These are phyloP conservation scores for Populus ilicifolia DNA, from an alignment of 345 rosid species.

Conservation along the genomic window DNA sequence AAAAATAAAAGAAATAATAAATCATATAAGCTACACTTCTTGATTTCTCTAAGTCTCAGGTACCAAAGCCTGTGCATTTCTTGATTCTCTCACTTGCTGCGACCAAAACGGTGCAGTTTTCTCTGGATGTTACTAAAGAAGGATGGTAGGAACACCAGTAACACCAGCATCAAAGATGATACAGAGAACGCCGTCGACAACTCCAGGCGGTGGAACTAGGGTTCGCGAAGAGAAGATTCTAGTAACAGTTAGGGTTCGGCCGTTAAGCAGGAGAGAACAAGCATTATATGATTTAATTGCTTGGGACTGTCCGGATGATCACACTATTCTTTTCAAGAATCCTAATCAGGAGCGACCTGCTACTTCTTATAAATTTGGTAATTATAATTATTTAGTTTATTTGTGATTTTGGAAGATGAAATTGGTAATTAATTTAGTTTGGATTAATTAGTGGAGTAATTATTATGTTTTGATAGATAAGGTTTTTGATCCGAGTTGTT, in stretches of 20 bases:
- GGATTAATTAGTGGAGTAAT: not conserved
- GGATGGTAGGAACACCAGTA: constrained; percentile 55
- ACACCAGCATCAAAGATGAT: constrained; percentile 46
- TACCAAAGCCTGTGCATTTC: not conserved
- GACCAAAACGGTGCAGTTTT: not conserved
- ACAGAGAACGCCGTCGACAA: constrained; percentile 16
- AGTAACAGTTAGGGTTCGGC: constrained; percentile 83
- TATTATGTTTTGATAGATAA: constrained; percentile 47
- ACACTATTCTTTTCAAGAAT: constrained; percentile 54
- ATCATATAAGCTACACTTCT: not conserved
- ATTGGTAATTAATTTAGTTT: not conserved
- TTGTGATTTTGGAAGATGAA: not conserved
- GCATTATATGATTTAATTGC: constrained; percentile 86
- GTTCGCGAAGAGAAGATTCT: constrained; percentile 77
- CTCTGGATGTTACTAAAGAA: constrained; percentile 21
- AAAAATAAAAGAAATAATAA: constrained; percentile 9
- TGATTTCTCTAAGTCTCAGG: constrained; percentile 1
- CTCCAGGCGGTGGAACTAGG: constrained; percentile 64
- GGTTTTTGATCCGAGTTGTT: constrained; percentile 64
- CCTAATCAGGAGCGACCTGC: constrained; percentile 58
- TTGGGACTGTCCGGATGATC: constrained; percentile 80
- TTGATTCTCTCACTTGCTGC: not conserved
- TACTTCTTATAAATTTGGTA: constrained; percentile 59
- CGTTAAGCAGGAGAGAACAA: constrained; percentile 75
- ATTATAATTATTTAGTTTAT: not conserved